These are phyloP conservation scores for Coprinellus micaceus DNA, from an alignment of 768 basidiomycete species.

Conservation along the genomic window DNA sequence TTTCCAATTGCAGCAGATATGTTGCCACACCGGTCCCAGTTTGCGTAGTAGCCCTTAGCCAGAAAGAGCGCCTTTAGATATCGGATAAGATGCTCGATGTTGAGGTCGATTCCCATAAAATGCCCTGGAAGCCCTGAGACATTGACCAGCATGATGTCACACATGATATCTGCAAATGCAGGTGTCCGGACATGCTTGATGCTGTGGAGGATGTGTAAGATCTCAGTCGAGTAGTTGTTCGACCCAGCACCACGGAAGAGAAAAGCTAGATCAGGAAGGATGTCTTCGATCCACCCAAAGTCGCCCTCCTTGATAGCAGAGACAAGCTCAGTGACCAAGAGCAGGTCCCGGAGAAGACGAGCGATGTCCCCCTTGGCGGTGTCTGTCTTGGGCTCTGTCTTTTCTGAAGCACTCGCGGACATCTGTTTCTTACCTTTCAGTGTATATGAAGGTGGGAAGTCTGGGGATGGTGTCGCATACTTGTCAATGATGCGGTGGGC, in stretches of 20 bases:
- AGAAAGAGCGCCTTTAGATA: constrained; percentile 21
- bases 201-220: constrained; percentile 19
- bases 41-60: neutral
- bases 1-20: neutral
- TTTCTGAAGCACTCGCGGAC: too few species aligned
- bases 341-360: neutral
- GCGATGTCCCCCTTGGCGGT: neutral
- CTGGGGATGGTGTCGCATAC: neutral
- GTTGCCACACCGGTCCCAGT: neutral
- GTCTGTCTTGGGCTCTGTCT: neutral
- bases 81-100: constrained; percentile 23
- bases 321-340: neutral
- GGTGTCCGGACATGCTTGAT: constrained; percentile 27
- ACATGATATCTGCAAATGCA: constrained; percentile 26
- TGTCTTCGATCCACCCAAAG: constrained; percentile 1
- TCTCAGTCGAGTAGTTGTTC: constrained; percentile 6
- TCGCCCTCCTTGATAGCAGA: neutral
- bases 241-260: constrained; percentile 1
- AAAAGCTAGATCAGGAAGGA: neutral
- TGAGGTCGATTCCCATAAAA: constrained; percentile 23
- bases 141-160: constrained; percentile 26
- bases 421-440: too few species aligned
- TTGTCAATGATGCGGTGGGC: neutral
- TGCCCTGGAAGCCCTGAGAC: constrained; percentile 23
- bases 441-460: neutral